Evolutionary conservation across 768 basidiomycete genomes (phyloP).

Genomic region (Lactarius quietus): DNA sequence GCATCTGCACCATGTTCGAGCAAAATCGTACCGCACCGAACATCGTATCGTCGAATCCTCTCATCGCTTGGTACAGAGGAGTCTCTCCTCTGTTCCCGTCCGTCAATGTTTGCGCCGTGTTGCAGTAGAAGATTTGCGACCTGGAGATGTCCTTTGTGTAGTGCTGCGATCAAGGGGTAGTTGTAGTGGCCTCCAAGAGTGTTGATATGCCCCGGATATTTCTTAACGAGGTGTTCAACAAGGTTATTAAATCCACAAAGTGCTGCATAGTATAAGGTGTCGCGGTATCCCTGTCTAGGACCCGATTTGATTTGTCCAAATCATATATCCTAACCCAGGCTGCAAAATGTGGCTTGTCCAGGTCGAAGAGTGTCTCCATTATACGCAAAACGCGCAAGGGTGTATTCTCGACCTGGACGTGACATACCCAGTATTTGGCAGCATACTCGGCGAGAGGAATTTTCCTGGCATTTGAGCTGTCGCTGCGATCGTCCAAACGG

Average conservation of each 20-base stretch:
- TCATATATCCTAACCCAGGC: not conserved
- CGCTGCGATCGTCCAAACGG: not conserved
- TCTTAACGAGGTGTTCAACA: not conserved
- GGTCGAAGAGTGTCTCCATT: not conserved
- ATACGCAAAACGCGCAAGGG: not conserved
- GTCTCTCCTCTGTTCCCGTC: not conserved
- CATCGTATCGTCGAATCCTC: not conserved
- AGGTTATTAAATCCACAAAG: not conserved
- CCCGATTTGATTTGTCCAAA: not conserved
- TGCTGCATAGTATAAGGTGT: not conserved
- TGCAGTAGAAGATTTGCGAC: not conserved
- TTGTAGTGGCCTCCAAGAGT: not conserved
- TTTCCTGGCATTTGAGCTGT: not conserved
- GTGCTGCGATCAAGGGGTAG: not conserved
- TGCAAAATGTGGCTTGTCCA: not conserved
- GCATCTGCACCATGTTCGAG: not conserved
- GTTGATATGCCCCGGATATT: not conserved
- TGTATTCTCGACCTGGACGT: not conserved
- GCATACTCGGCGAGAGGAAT: not conserved
- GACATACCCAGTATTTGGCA: not conserved
- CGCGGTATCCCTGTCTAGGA: not conserved
- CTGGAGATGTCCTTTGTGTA: not conserved
- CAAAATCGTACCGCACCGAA: not conserved
- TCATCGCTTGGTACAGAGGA: not conserved
- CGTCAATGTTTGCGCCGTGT: not conserved